These are phyloP conservation scores for Xylariaceae sp. DNA, from an alignment of 2,329 filamentous ascomycete genomes.

Conservation along the genomic window DNA sequence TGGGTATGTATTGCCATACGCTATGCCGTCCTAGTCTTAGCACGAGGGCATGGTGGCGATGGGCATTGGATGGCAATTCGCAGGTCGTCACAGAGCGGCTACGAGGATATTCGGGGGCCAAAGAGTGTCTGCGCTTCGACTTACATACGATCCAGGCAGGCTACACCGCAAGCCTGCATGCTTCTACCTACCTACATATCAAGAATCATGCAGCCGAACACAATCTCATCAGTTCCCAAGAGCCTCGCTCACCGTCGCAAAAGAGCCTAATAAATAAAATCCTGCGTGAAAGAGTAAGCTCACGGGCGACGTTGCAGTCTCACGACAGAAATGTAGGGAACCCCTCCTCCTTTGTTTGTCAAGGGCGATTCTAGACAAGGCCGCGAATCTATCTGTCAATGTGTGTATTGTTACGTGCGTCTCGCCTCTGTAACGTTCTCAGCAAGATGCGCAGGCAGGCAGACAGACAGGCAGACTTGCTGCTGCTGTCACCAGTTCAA, in stretches of 20 bases:
- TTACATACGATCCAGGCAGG: too few relatives aligned
- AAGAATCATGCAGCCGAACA: not conserved
- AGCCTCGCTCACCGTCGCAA: conserved; percentile 5
- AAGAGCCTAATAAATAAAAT: not conserved
- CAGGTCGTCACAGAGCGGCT: too few relatives aligned
- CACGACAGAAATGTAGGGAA: not conserved
- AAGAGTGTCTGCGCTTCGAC: too few relatives aligned
- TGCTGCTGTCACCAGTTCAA: not conserved
- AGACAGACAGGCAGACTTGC: not conserved
- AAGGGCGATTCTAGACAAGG: not conserved
- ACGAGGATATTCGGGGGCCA: too few relatives aligned
- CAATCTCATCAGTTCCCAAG: not conserved
- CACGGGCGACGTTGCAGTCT: conserved; percentile 5
- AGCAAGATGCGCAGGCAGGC: not conserved
- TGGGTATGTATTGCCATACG: too few relatives aligned
- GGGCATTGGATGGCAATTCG: too few relatives aligned
- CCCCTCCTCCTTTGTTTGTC: not conserved
- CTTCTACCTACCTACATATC: too few relatives aligned
- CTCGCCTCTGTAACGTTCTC: not conserved
- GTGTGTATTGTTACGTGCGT: not conserved
- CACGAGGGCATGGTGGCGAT: too few relatives aligned
- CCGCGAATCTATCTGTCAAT: not conserved
- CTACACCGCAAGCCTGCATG: too few relatives aligned
- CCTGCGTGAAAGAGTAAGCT: not conserved
- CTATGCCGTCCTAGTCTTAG: too few relatives aligned